Base-by-base conservation (phyloP, 1,139 yeast genomes). In the Yamadazyma spencermartinsiae region DNA sequence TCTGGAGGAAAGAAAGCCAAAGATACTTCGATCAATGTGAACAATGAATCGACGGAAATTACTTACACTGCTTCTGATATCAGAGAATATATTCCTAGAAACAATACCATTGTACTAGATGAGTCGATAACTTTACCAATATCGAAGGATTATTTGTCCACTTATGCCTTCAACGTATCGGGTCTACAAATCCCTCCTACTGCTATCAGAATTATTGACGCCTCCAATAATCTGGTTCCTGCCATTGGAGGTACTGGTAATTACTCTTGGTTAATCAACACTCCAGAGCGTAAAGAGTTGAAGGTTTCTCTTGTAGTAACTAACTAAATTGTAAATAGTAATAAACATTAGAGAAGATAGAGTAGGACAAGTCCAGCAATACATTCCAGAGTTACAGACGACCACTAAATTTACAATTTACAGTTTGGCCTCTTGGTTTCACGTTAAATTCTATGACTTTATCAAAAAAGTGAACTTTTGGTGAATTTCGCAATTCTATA, bases 61-160 rank as follows among this genome's bases (percentile, higher is more conserved):
- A 30, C 56, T 10, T 63, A 56, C 51, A 53, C 61, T 16, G 50
- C 64, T 34, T 50, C 60, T 6, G 73, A 68, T 39, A 52, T 70
- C 42, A 55, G 54, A 32, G 63, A 58, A 36, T 43, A 51, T 26
- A 54, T 70, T 36, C 74, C 76, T n/a, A 46, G 46, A 13, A 41
- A 45, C 11, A 55, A 49, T 42, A 52, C 58, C 21, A 41, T 65
- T 24, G 43, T 49, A 15, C 34, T 42, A 3, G 49, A 48, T 2
- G 45, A 45, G 6, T 35, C 30, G 8, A 24, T 32, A 10, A 37
- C 45, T 9, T 51, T 63, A 20, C 74, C 74, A 11, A 45, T 69
- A 30, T 50, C 61, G 21, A 61, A 58, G 45, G 54, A 50, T 3
- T 37, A 40, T 14, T 56, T 71, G 40, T 46, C 59, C 3, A 39